Evolutionary conservation across 495 filamentous ascomycete species (phyloP).

Genomic region (Neurospora sublineolata): DNA sequence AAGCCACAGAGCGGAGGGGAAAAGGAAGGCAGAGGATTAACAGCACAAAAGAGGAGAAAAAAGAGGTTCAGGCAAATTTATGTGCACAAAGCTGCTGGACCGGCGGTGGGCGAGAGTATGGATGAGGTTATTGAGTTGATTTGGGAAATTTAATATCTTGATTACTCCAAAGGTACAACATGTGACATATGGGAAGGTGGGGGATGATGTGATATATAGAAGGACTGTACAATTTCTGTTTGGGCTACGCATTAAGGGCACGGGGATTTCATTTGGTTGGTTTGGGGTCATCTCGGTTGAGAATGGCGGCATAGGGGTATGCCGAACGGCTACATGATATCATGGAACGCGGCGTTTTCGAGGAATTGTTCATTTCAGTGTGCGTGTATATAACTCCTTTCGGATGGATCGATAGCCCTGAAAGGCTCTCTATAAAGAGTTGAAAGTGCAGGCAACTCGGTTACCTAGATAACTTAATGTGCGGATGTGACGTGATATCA

Average conservation of each 20-base stretch:
- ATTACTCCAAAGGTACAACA: too few species aligned
- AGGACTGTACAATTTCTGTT: neutral
- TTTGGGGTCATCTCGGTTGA: neutral
- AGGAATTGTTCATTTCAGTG: neutral
- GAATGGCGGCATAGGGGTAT: neutral
- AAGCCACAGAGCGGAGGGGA: neutral
- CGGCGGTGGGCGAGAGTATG: constrained; percentile 2
- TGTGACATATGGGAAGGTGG: too few species aligned
- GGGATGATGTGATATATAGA: neutral
- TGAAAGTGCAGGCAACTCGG: neutral
- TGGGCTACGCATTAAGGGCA: neutral
- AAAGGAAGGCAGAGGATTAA: neutral
- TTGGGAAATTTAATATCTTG: constrained; percentile 14
- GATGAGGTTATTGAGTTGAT: constrained; percentile 26
- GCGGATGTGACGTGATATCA: neutral
- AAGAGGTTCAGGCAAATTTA: constrained; percentile 18
- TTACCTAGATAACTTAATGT: too few species aligned
- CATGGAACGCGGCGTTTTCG: neutral
- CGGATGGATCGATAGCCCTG: neutral
- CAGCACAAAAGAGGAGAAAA: neutral
- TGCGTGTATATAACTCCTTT: neutral
- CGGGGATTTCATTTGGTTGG: neutral
- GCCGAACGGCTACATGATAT: neutral
- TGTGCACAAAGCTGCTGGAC: constrained; percentile 7
- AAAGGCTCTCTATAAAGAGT: neutral